phyloP scores from a whole-genome alignment of 768 basidiomycete genomes.

The Suillus americanus region DNA sequence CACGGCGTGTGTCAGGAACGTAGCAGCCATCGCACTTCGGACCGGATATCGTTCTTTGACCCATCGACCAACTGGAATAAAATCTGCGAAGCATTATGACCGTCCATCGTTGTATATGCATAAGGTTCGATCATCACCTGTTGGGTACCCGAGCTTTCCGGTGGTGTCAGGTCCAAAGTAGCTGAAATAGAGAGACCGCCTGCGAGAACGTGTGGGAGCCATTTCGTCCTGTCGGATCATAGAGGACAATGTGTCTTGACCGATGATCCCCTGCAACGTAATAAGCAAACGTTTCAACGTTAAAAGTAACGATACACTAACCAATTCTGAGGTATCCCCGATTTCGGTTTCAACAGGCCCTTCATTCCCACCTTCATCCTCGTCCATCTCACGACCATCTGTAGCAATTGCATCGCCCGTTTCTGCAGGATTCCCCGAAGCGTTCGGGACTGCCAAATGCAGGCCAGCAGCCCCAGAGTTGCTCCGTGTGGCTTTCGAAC shows the following conservation, averaged over 20 bases:
- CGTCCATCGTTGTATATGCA: neutral
- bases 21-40: slow-evolving; percentile 56
- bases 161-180: slow-evolving; percentile 37
- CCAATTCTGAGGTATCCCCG: slow-evolving; percentile 20
- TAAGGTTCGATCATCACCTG: slow-evolving; percentile 42
- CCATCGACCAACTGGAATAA: slow-evolving; percentile 60
- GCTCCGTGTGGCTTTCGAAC: slow-evolving; percentile 22
- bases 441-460: neutral
- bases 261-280: slow-evolving; percentile 55
- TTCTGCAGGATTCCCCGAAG: neutral
- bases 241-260: slow-evolving; percentile 67
- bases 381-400: slow-evolving; percentile 16
- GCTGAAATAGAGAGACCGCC: slow-evolving; percentile 52
- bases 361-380: slow-evolving; percentile 20
- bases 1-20: slow-evolving; percentile 73
- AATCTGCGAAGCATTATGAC: slow-evolving; percentile 40
- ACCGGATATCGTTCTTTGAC: slow-evolving; percentile 55
- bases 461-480: slow-evolving; percentile 3
- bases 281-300: slow-evolving; percentile 8
- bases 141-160: slow-evolving; percentile 57
- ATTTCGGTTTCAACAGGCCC: slow-evolving; percentile 12
- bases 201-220: slow-evolving; percentile 54
- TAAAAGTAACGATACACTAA: slow-evolving; percentile 13
- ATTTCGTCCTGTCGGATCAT: slow-evolving; percentile 79
- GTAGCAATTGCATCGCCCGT: slow-evolving; percentile 13